These are phyloP conservation scores for Inosperma sp. DNA, from an alignment of 768 basidiomycete species.

Conservation along the genomic window DNA sequence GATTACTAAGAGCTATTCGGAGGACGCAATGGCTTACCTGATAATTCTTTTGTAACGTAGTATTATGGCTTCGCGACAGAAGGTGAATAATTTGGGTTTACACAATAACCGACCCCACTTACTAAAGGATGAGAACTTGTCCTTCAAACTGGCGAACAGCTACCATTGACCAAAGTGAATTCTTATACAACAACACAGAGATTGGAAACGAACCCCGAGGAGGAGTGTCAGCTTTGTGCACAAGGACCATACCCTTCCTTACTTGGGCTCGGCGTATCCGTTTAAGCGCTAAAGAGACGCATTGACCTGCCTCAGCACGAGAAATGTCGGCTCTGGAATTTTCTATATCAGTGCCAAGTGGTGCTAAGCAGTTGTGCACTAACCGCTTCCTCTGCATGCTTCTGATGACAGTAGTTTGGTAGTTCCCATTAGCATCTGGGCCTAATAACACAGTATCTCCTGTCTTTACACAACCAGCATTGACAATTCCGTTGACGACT, in stretches of 20 bases:
- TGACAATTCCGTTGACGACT: conserved; percentile 80
- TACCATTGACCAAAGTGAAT: conserved; percentile 21
- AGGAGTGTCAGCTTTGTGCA: conserved; percentile 73
- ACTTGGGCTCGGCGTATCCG: conserved; percentile 75
- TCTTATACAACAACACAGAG: background rate
- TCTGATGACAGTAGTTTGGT: conserved; percentile 72
- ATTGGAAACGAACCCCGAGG: conserved; percentile 57
- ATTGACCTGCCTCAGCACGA: conserved; percentile 91
- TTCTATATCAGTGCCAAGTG: background rate
- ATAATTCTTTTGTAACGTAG: conserved; percentile 88
- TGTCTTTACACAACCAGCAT: conserved; percentile 66
- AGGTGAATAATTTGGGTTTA: background rate
- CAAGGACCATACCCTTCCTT: conserved; percentile 92
- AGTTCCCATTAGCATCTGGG: conserved; percentile 91
- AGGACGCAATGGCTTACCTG: conserved; percentile 49
- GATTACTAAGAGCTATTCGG: background rate
- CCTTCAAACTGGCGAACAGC: conserved; percentile 88
- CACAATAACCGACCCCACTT: conserved; percentile 27
- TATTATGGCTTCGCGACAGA: conserved; percentile 63
- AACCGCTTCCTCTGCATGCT: conserved; percentile 93
- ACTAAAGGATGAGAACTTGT: conserved; percentile 91
- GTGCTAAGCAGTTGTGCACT: conserved; percentile 11
- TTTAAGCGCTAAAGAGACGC: conserved; percentile 90
- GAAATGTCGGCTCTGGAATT: conserved; percentile 64
- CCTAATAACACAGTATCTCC: conserved; percentile 84